These are phyloP conservation scores for Pyrenochaeta sp. DNA, from an alignment of 2,329 filamentous ascomycete genomes.

Conservation along the genomic window DNA sequence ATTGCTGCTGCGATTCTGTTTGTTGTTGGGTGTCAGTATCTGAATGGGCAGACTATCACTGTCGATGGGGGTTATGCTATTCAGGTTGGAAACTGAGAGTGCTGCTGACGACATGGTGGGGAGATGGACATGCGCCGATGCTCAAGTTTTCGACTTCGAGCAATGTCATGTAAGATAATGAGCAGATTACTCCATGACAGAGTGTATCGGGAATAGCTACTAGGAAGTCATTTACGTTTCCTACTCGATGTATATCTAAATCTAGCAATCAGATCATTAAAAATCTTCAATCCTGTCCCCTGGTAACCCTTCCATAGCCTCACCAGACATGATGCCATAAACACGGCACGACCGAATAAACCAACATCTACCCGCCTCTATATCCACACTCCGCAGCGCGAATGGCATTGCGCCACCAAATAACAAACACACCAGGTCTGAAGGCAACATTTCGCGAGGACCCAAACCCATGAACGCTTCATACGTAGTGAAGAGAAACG, in stretches of 20 bases:
- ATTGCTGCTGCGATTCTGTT: constrained; percentile 67
- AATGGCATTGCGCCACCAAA: too few relatives aligned
- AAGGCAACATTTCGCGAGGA: too few relatives aligned
- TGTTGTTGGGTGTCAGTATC: constrained; percentile 58
- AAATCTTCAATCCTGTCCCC: not conserved
- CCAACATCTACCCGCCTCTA: too few relatives aligned
- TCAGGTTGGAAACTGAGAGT: constrained; percentile 41
- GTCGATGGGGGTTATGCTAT: constrained; percentile 64
- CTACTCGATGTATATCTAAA: not conserved
- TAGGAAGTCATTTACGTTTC: not conserved
- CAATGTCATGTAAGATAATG: not conserved
- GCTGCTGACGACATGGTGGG: not conserved
- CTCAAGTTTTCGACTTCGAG: not conserved
- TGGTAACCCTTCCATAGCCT: not conserved
- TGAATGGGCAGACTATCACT: constrained; percentile 59
- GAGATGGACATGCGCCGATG: not conserved
- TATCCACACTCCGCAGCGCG: too few relatives aligned
- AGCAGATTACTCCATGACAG: not conserved
- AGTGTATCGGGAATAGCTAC: not conserved
- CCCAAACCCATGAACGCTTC: too few relatives aligned
- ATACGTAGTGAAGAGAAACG: too few relatives aligned
- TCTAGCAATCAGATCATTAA: not conserved
- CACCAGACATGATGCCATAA: too few relatives aligned
- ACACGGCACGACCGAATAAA: too few relatives aligned
- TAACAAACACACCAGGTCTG: too few relatives aligned